phyloP scores from a whole-genome alignment of 257 asterid genomes.

The Scutellaria minor region DNA sequence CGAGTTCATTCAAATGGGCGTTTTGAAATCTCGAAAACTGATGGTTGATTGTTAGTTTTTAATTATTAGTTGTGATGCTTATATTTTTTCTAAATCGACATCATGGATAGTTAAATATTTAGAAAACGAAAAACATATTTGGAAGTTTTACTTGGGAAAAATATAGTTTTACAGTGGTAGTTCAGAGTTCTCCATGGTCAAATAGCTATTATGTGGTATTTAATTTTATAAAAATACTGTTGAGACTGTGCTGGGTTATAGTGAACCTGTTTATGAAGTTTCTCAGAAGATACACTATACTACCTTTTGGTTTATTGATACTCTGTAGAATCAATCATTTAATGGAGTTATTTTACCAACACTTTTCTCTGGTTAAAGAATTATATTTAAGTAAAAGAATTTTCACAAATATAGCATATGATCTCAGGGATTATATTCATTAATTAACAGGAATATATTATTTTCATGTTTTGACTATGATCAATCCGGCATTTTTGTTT shows the following conservation, averaged over 20 bases:
- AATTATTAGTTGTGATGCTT: not conserved
- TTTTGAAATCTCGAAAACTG: not conserved
- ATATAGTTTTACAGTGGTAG: not conserved
- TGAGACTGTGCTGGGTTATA: not conserved
- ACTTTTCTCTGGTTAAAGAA: not conserved
- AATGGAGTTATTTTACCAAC: slow-evolving; percentile 3
- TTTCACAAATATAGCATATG: slow-evolving; percentile 11
- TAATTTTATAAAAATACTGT: not conserved
- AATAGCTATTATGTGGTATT: not conserved
- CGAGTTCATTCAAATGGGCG: not conserved
- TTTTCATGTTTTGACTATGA: slow-evolving; percentile 19
- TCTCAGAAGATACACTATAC: not conserved
- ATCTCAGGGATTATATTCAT: not conserved
- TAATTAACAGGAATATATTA: not conserved
- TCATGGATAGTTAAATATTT: not conserved
- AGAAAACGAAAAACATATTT: not conserved
- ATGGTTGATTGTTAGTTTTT: not conserved
- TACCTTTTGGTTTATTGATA: not conserved
- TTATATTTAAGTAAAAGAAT: not conserved
- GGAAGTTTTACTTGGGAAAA: not conserved
- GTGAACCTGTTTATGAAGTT: too few species aligned
- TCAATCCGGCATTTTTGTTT: slow-evolving; percentile 18
- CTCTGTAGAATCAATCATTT: slow-evolving; percentile 17
- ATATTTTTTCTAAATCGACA: not conserved
- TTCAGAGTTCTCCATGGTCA: not conserved